phyloP scores from a whole-genome alignment of 2,329 filamentous ascomycete species.

The Lachnellula cervina region DNA sequence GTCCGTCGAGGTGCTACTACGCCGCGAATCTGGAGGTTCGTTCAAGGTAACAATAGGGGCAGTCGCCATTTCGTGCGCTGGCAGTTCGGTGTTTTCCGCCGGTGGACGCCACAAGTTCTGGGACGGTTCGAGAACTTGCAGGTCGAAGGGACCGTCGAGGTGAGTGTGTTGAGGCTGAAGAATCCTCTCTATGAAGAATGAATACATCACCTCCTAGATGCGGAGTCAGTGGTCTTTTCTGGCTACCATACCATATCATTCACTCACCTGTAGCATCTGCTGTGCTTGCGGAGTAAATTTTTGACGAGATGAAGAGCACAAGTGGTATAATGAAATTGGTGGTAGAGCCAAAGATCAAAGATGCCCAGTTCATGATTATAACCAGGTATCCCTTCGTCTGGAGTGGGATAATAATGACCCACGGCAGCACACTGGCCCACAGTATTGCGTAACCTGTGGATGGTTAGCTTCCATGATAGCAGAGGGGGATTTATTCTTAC shows the following conservation, averaged over 20 bases:
- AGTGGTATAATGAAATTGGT: conserved; percentile 5
- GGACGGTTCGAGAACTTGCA: neutral
- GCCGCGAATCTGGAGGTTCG: neutral
- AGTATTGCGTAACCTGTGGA: neutral
- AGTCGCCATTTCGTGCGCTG: neutral
- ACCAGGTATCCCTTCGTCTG: conserved; percentile 4
- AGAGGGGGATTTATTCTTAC: neutral
- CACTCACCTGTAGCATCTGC: neutral
- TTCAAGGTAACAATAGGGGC: neutral
- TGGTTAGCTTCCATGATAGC: too few species aligned
- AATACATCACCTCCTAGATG: neutral
- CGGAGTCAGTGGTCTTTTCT: neutral
- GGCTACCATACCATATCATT: neutral
- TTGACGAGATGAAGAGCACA: too few species aligned
- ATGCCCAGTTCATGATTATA: conserved; percentile 2
- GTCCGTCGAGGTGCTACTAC: neutral
- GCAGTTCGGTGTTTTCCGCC: neutral
- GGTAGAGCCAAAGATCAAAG: conserved; percentile 3
- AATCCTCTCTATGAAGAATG: neutral
- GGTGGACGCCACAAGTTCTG: neutral
- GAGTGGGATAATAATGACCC: conserved; percentile 4
- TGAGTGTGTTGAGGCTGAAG: neutral
- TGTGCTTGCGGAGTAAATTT: conserved; percentile 3
- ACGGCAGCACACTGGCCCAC: conserved; percentile 2
- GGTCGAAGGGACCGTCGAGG: neutral